These are phyloP conservation scores for Rutstroemia sp. DNA, from an alignment of 2,329 filamentous ascomycete species.

Conservation along the genomic window DNA sequence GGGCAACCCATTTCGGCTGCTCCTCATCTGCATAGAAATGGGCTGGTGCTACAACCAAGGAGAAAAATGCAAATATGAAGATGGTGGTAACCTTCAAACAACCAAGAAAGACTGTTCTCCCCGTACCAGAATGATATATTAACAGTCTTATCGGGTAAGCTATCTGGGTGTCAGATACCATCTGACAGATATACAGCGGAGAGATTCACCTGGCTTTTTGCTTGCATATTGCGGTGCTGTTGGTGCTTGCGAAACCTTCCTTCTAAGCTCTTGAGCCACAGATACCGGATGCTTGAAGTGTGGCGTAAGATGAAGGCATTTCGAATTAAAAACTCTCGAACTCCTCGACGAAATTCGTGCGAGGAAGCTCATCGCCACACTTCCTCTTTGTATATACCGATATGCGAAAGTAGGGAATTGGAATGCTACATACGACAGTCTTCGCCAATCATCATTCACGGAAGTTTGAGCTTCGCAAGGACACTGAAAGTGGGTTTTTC, in stretches of 20 bases:
- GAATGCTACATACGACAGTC: no score
- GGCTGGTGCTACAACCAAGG: constrained; percentile 49
- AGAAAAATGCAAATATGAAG: constrained; percentile 60
- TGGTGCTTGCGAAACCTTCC: background rate
- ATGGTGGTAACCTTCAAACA: constrained; percentile 65
- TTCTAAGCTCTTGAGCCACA: background rate
- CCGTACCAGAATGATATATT: constrained; percentile 69
- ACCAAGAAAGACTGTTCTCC: constrained; percentile 59
- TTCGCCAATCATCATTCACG: background rate
- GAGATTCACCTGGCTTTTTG: constrained; percentile 1
- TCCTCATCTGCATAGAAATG: constrained; percentile 22
- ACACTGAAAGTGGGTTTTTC: background rate
- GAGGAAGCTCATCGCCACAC: background rate
- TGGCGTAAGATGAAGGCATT: no score
- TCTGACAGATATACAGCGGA: background rate
- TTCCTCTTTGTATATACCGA: background rate
- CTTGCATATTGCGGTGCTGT: constrained; percentile 7
- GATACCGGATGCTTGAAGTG: background rate
- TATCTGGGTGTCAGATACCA: constrained; percentile 19
- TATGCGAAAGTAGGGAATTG: background rate
- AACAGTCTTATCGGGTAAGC: constrained; percentile 52
- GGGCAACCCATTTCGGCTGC: constrained; percentile 25
- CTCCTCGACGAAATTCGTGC: background rate
- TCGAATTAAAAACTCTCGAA: background rate
- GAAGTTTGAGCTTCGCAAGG: no score